Conservation (phyloP, 2,329 filamentous ascomycete species). For the Calonectria multiphialidica region DNA sequence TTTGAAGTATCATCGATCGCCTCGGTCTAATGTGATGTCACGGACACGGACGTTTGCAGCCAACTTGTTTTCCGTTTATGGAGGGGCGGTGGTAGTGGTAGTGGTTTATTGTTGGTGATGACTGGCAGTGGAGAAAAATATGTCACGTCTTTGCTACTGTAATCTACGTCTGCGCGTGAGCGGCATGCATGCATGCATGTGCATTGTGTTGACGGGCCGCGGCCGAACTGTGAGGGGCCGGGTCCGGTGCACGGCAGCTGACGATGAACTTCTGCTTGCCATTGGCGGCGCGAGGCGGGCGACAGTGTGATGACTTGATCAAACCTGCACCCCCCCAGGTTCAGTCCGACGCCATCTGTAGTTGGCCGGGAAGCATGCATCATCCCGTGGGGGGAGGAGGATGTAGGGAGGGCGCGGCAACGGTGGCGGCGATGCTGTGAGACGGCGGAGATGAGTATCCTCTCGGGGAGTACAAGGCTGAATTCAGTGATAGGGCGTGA, state of each 20-base stretch:
- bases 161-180: not conserved
- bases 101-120: not conserved
- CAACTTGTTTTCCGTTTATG: not conserved
- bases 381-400: not conserved
- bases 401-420: not conserved
- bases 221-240: not conserved
- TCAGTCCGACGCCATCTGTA: not conserved
- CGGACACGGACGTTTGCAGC: no score
- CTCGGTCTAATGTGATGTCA: not conserved
- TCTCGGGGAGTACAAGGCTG: slow-evolving; percentile 30
- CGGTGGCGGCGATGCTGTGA: slow-evolving; percentile 7
- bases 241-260: not conserved
- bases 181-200: no score
- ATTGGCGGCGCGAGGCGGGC: not conserved
- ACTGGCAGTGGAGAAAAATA: not conserved
- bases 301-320: not conserved
- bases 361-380: not conserved
- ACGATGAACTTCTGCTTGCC: not conserved
- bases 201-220: not conserved
- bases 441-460: slow-evolving; percentile 11
- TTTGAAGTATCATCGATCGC: not conserved
- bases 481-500: not conserved
- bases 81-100: no score
- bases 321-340: not conserved
- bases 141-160: not conserved